Evolutionary conservation across 441 rosid genomes (phyloP), one percentile per base, ranked within the genome.

Genomic region (Erysimum pusillum): DNA sequence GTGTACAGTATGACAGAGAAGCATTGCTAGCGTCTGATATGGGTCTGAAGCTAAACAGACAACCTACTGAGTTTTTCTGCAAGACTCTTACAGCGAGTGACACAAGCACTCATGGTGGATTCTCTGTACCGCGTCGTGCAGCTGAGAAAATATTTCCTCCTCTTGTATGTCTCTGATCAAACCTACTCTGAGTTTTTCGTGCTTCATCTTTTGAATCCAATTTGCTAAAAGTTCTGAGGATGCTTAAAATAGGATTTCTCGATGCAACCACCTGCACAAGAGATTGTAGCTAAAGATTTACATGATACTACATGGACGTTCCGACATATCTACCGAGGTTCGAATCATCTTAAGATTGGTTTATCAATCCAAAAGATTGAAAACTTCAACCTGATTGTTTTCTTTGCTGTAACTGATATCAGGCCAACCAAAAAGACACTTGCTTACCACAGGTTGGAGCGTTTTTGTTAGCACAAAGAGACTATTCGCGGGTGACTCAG

Each of bases 391-490:
- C 78, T 71, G 69, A 51, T 18, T 66, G 14, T 67, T 64, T 58
- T 35, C 73, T 3, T 69, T 74, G 59, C 70, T 79, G 59, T 65
- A 45, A 56, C 44, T 20, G 67, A 48, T 73, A 59, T 22, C 82
- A 96, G 99, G 99, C 76, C 95, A 96, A 83, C 99, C 98, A 25
- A 91, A 96, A 79, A 88, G 99, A 5, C 98, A 96, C 82, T 81
- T 96, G 82, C 98, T 93, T 48, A 96, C 99, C 20, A 91, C 97
- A 11, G 99, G 99, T 2, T 96, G 99, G 98, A 93, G 99, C 75
- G 76, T 96, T 57, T 96, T 96, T 81, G 94, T 96, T 28, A 87
- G 98, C 81, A 92, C 91, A 71, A 96, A 93, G 84, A 86, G 94
- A 85, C 91, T 96, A 56, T 86, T 88, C 74, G 96, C 99, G 0